A percentile compares a stretch with the other conserved stretches of the same genome.
phyloP scores from a whole-genome alignment of 129 eudicot species.

The carrot (Daucus carota) region DNA sequence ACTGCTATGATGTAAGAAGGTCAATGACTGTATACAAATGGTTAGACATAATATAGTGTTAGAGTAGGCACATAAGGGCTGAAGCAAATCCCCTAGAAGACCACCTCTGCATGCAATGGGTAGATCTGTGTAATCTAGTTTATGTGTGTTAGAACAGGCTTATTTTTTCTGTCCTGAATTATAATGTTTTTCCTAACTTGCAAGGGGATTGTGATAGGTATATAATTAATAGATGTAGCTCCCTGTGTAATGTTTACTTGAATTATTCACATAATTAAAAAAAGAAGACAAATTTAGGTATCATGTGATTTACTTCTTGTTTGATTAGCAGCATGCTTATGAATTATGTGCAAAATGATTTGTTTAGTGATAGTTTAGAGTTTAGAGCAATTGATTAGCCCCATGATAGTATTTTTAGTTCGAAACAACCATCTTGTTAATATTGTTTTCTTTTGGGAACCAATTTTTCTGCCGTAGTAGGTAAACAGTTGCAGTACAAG shows the following conservation, averaged over 20 bases:
- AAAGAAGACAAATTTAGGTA: background rate
- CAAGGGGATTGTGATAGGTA: conserved; percentile 15
- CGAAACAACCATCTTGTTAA: too few species aligned
- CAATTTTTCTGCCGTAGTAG: background rate
- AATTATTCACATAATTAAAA: background rate
- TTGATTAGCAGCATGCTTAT: background rate
- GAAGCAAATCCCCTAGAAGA: background rate
- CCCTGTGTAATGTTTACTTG: background rate
- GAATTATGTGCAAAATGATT: background rate
- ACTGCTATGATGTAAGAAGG: background rate
- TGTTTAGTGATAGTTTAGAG: background rate
- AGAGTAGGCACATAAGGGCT: conserved; percentile 8
- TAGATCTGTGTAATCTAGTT: conserved; percentile 6
- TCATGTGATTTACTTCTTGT: background rate
- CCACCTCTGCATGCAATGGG: background rate
- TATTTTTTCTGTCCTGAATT: conserved; percentile 22
- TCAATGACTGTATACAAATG: conserved; percentile 6
- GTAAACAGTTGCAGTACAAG: too few species aligned
- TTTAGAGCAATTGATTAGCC: background rate
- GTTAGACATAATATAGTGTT: conserved; percentile 11
- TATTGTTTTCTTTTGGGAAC: background rate
- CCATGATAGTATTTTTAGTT: background rate
- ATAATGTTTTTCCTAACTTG: background rate
- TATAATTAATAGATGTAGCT: too few species aligned
- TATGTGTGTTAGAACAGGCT: conserved; percentile 20